Evolutionary conservation across 768 basidiomycete species (phyloP).

Genomic region (Mycena sanguinolenta): DNA sequence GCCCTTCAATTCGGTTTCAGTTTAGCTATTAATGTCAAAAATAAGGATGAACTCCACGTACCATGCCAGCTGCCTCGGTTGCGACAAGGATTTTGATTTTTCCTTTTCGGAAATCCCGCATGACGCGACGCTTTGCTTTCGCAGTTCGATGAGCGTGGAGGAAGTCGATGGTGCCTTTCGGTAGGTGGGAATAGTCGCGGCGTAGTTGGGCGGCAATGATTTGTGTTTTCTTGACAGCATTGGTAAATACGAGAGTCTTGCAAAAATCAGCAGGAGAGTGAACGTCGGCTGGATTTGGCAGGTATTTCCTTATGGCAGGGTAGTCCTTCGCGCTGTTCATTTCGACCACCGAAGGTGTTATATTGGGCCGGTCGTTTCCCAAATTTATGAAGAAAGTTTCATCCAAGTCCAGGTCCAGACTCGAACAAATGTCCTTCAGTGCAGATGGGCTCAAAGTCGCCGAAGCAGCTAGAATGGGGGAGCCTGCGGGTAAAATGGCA

Average conservation of each 20-base stretch:
- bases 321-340: constrained; percentile 22
- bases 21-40: no score
- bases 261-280: constrained; percentile 14
- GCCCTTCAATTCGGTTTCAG: not conserved
- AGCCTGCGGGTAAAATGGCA: constrained; percentile 43
- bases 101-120: constrained; percentile 41
- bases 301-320: not conserved
- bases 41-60: no score
- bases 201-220: constrained; percentile 25
- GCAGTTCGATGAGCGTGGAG: constrained; percentile 43
- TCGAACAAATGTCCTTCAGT: constrained; percentile 42
- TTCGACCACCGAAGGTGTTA: constrained; percentile 6
- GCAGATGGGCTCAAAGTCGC: constrained; percentile 49
- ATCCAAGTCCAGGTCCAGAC: constrained; percentile 42
- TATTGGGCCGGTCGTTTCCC: constrained; percentile 53
- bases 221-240: constrained; percentile 40
- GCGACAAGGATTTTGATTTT: constrained; percentile 45
- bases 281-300: constrained; percentile 7
- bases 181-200: constrained; percentile 29
- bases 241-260: constrained; percentile 36
- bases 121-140: constrained; percentile 38
- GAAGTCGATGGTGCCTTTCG: constrained; percentile 34
- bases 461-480: constrained; percentile 49
- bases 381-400: constrained; percentile 49
- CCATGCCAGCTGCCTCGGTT: constrained; percentile 56